Evolutionary conservation across 257 asterid genomes (phyloP), one percentile per base, ranked within the genome.

Genomic region (Sherardia arvensis): DNA sequence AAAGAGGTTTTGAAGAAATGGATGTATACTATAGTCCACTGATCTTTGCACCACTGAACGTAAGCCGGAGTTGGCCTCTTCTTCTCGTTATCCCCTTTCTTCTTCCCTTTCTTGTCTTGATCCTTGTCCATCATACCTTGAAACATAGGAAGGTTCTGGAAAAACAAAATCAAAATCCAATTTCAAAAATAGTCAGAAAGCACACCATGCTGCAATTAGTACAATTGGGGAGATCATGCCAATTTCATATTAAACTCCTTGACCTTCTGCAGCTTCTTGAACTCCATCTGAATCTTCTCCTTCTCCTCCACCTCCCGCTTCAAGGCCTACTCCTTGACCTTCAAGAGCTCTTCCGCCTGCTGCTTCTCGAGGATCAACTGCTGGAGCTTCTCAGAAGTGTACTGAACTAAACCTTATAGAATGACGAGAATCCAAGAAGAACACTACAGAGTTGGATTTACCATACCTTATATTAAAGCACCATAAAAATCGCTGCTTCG

Each of bases 21-120:
- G 51, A 43, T 14, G 1, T 43, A 15, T 71, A 91, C 98, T 95
- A 85, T 95, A 74, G 68, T 78, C 98, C 98, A 91, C 49, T 83
- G 88, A 69, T 88, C 97, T 75, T 91, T 91, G 79, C 87, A 85
- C 98, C 98, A 91, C 61, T 81, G 67, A 1, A 71, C 80, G 54
- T 91, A 91, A 0, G 98, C 76, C 26, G 92, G 88, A 0, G 92
- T 83, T 22, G 96, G 98, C 78, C 72, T 91, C 65, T 88, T 91
- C 72, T 48, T 83, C 0, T 78, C 55, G 0, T 72, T 67, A 56
- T 73, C 76, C 6, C 27, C 81, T 73, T 82, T 83, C 81, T 80
- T 88, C 68, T 84, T 91, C 49, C 79, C 87, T 61, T 88, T 88
- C 81, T 90, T 90, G 3, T 81, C 95, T 66, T 77, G 84, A 29